These are phyloP conservation scores for Acanthamoeba castellanii DNA, from an alignment of 208 protist species.

Conservation along the genomic window DNA sequence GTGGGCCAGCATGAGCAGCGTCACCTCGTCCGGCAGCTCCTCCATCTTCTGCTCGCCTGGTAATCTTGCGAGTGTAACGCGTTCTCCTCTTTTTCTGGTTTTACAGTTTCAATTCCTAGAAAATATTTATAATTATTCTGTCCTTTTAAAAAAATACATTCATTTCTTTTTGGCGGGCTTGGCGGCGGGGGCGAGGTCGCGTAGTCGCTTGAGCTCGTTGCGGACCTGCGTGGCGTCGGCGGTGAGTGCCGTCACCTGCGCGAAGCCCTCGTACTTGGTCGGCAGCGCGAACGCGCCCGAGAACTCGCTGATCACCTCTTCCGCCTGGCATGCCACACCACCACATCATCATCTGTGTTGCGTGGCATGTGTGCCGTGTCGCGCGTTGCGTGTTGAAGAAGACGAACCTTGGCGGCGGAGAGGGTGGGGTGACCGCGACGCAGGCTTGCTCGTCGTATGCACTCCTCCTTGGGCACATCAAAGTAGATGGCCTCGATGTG, in stretches of 20 bases:
- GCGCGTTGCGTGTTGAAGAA: too few relatives aligned
- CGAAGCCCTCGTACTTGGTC: not conserved
- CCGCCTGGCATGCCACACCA: not conserved
- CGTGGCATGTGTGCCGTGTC: not conserved
- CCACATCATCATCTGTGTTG: not conserved
- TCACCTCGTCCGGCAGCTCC: not conserved
- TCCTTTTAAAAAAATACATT: too few relatives aligned
- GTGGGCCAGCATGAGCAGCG: not conserved
- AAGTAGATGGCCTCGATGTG: constrained; percentile 50
- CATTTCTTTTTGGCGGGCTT: too few relatives aligned
- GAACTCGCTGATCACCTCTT: constrained; percentile 57
- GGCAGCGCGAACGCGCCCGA: not conserved
- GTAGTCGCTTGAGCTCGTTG: constrained; percentile 46
- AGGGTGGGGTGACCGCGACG: constrained; percentile 11
- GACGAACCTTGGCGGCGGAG: constrained; percentile 29
- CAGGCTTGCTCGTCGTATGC: constrained; percentile 21
- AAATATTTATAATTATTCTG: too few relatives aligned
- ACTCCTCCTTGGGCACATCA: constrained; percentile 53
- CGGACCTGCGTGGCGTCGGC: not conserved
- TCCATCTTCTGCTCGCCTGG: not conserved
- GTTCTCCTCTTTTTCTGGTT: too few relatives aligned
- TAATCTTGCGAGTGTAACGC: too few relatives aligned
- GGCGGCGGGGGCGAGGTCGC: not conserved
- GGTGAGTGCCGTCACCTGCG: constrained; percentile 13
- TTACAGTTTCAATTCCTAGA: too few relatives aligned